Conservation (phyloP, 306 rosid species). For the Malus asiatica region DNA sequence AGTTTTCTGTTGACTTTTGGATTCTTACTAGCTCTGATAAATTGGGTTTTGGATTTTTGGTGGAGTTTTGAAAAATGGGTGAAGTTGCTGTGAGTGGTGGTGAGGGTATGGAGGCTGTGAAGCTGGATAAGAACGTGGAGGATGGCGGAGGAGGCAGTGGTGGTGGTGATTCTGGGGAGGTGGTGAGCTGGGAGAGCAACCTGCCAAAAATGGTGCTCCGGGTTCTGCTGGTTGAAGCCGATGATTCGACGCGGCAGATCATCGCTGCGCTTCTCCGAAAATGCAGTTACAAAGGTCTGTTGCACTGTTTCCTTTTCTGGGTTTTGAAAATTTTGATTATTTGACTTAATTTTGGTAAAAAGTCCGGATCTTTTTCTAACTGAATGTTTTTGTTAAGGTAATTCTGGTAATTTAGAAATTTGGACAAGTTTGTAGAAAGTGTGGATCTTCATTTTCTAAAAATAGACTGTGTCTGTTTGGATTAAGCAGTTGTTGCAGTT, state of each 20-base stretch:
- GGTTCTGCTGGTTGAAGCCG: constrained; percentile 66
- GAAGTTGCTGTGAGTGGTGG: constrained; percentile 20
- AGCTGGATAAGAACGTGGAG: not conserved
- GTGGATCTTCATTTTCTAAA: not conserved
- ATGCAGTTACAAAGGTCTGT: constrained; percentile 64
- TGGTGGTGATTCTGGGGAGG: not conserved
- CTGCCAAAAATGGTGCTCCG: constrained; percentile 35
- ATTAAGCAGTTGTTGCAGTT: constrained; percentile 53
- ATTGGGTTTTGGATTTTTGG: not conserved
- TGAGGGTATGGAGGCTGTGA: constrained; percentile 5
- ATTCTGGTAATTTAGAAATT: not conserved
- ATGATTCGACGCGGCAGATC: constrained; percentile 72
- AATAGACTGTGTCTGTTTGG: not conserved
- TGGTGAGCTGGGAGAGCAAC: constrained; percentile 33
- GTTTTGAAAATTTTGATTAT: not conserved
- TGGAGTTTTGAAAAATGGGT: constrained; percentile 33
- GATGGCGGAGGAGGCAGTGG: constrained; percentile 13
- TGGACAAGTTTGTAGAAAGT: not conserved
- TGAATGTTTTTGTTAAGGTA: not conserved
- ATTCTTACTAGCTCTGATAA: not conserved
- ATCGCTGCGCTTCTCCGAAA: constrained; percentile 71
- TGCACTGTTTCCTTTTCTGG: not conserved
- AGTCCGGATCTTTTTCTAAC: not conserved
- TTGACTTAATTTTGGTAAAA: not conserved
- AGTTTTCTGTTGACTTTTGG: not conserved